Base-by-base conservation (phyloP, 495 filamentous ascomycete genomes). In the Sordaria brevicollis region DNA sequence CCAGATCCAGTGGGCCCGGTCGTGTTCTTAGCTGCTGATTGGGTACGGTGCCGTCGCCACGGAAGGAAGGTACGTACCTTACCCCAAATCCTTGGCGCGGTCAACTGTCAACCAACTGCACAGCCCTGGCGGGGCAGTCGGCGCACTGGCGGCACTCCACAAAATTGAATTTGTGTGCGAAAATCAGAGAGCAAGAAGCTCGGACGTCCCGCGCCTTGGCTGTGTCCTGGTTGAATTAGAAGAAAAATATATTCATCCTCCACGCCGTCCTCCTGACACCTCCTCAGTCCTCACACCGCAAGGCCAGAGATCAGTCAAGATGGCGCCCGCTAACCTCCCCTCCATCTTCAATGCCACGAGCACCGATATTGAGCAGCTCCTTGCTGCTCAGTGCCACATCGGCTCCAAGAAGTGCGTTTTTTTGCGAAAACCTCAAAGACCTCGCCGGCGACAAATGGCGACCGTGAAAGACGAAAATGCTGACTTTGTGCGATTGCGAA, bases 361-460 rank as follows among this genome's bases (percentile, higher is more conserved):
- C 73, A 79, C 83, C 84, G 95, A 99, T 87, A 96, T 99, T 86
- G 95, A 99, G 91, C 96, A 94, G 92, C 92, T 99, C 74, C 90
- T 99, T 67, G 91, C 93, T 78, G 95, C 95, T 79, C 93, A 97
- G 84, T 90, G 88, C 83, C 95, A 99, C 86, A 89, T 99, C 73
- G 95, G 95, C 80, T 93, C 91, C 85, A 99, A 99, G 91, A 99
- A 99, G 77, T 79, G 68, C 36, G 77, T 72, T 36, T 72, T 36
- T 34, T 21, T 31, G 36, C 49, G 5, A 31, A 33, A 66, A 65
- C 65, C 62, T n/a, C n/a, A n/a, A n/a, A 36, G 7, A 57, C 21
- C 49, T 31, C 49, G 49, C 49, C 49, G 49, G 65, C 33, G 65
- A 37, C 33, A n/a, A n/a, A 57, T 68, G 17, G 35, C 33, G 38